phyloP scores from a whole-genome alignment of 2,329 filamentous ascomycete genomes.

The Pseudocercospora eumusae region DNA sequence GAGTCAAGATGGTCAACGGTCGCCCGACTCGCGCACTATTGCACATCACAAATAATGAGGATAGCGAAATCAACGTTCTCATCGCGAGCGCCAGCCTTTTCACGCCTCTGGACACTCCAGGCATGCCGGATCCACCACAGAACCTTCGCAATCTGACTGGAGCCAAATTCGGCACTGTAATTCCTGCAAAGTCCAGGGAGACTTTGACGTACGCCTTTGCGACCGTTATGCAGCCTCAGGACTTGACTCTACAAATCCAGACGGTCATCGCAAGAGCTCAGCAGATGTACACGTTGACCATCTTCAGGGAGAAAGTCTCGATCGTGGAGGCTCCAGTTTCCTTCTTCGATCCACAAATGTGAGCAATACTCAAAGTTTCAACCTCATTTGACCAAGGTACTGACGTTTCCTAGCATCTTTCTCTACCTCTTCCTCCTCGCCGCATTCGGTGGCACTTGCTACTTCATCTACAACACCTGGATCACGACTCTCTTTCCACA shows the following conservation, averaged over 20 bases:
- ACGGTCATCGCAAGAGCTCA: conserved; percentile 70
- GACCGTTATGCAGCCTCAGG: conserved; percentile 90
- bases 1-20: conserved; percentile 93
- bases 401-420: conserved; percentile 70
- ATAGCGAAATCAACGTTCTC: conserved; percentile 69
- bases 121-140: conserved; percentile 53
- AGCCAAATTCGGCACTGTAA: conserved; percentile 69
- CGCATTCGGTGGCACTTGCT: conserved; percentile 76
- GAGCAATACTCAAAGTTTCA: conserved; percentile 42
- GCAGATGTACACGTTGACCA: conserved; percentile 74
- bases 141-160: conserved; percentile 84
- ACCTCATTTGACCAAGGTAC: conserved; percentile 8
- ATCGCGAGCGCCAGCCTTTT: conserved; percentile 75
- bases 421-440: conserved; percentile 87
- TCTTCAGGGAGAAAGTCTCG: conserved; percentile 78
- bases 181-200: conserved; percentile 74
- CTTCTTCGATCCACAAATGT: conserved; percentile 96
- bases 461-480: conserved; percentile 99
- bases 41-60: conserved; percentile 82
- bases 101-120: conserved; percentile 55
- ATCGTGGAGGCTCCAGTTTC: conserved; percentile 89
- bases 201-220: conserved; percentile 80
- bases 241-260: conserved; percentile 74
- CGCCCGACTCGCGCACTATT: conserved; percentile 79
- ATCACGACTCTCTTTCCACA: conserved; percentile 94